Conservation (phyloP, 1,284 basidiomycete species). For the Uromyces viciae-fabae region DNA sequence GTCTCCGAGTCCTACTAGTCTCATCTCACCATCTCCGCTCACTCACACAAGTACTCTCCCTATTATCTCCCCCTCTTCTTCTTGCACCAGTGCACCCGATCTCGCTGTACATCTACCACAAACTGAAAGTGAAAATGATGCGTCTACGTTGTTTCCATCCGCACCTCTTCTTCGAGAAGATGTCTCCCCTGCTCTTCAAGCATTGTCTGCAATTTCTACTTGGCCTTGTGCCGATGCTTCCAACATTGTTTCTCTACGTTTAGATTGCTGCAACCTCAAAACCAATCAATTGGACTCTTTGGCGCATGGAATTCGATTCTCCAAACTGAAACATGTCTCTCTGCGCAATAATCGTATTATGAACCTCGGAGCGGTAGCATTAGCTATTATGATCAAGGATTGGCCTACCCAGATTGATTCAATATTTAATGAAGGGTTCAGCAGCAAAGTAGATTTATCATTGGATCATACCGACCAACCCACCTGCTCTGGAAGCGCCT, state of each 20-base stretch:
- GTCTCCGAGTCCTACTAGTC: not conserved
- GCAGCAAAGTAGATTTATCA: conserved; percentile 44
- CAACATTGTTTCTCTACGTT: conserved; percentile 24
- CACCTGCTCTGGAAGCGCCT: not conserved
- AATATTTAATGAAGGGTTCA: conserved; percentile 22
- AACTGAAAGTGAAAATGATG: not conserved
- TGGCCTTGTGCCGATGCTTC: conserved; percentile 10
- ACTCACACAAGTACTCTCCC: not conserved
- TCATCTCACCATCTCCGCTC: not conserved
- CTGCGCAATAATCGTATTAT: conserved; percentile 79
- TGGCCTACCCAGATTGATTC: conserved; percentile 69
- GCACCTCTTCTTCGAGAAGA: conserved; percentile 42
- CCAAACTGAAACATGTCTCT: conserved; percentile 77
- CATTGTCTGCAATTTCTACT: conserved; percentile 29
- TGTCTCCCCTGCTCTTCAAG: conserved; percentile 23
- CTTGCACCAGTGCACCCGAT: not conserved
- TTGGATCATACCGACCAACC: not conserved
- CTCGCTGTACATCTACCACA: not conserved
- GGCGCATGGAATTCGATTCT: conserved; percentile 74
- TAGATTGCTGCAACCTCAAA: conserved; percentile 26
- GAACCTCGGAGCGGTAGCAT: conserved; percentile 73
- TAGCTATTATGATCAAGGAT: conserved; percentile 92
- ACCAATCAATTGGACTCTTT: conserved; percentile 15
- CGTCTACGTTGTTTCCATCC: conserved; percentile 13
- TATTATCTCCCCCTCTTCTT: not conserved